Evolutionary conservation across 352 stramenopile genomes (phyloP), one percentile per base, ranked within the genome.

Genomic region (Globisporangium okanoganense): DNA sequence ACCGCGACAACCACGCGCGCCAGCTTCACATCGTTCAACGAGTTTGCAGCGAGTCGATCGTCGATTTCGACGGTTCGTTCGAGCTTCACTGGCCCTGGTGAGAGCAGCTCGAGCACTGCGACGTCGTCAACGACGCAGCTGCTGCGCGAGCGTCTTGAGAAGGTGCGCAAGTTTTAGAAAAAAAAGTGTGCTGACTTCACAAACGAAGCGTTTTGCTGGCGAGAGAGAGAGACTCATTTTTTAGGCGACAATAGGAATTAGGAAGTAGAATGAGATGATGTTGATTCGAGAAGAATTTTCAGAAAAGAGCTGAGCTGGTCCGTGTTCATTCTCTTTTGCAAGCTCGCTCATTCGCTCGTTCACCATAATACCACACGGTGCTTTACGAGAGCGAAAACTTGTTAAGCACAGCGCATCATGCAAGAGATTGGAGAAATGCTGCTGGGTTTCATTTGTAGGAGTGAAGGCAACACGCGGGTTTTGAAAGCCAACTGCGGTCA

Each of bases 11-110:
- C 29, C 56, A 61, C 44, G 22, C 74, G 76, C 33, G 70, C 77
- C 43, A 87, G 66, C 50, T 80, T 83, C 49, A 79, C 79, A 0
- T 79, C 75, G 1, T 78, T 82, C 43, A 67, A 81, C 31, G 69
- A 80, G 25, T 74, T 76, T 18, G 31, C 70, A 49, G 62, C 61
- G 41, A 81, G 55, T 36, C 72, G 72, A 13, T 56, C 63, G 14
- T 51, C 50, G 9, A 25, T 52, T 5, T 54, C 62, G 18, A 62
- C 36, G 1, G 45, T 51, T 14, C 58, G 62, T 13, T 47, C 51
- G 20, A 66, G 63, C 33, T 31, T 58, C 2, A 58, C 20, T 40
- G 62, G 54, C 10, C 55, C 55, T 12, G 27, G 58, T 16, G 38
- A 43, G 7, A 43, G 24, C 27, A 56, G 47, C n/a, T 27, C n/a